Conservation (phyloP, 2,329 filamentous ascomycete species). For the Penicillium sp. region DNA sequence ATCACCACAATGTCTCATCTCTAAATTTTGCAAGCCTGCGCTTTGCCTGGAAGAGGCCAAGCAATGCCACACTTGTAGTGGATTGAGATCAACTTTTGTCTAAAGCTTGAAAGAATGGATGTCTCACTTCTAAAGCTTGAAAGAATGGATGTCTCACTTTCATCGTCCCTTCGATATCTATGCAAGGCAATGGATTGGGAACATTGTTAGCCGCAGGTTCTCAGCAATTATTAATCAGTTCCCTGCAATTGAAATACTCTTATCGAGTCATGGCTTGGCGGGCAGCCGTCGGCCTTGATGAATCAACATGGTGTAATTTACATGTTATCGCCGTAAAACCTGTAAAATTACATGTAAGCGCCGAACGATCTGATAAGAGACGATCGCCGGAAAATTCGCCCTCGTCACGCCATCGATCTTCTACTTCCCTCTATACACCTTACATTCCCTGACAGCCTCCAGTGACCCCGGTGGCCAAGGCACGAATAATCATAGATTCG, state of each 20-base stretch:
- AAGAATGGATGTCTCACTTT: no score
- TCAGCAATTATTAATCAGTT: background rate
- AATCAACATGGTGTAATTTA: constrained; percentile 4
- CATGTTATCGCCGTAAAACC: background rate
- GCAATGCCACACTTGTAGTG: no score
- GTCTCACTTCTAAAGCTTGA: no score
- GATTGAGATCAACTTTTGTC: no score
- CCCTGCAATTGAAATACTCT: background rate
- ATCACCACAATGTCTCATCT: no score
- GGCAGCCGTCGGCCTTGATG: background rate
- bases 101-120: no score
- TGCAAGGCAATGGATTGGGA: no score
- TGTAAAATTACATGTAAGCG: constrained; percentile 4
- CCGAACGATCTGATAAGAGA: constrained; percentile 39
- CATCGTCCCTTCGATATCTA: no score
- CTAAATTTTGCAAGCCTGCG: no score
- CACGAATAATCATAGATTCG: background rate
- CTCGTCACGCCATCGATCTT: constrained; percentile 33
- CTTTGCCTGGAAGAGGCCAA: no score
- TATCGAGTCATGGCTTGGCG: background rate
- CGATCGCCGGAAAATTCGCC: constrained; percentile 29
- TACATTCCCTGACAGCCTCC: background rate
- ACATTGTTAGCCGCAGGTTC: background rate
- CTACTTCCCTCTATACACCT: constrained; percentile 12
- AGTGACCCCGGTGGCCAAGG: background rate